phyloP scores from a whole-genome alignment of 1,139 yeast genomes.

The Insectozyma bohioensis region DNA sequence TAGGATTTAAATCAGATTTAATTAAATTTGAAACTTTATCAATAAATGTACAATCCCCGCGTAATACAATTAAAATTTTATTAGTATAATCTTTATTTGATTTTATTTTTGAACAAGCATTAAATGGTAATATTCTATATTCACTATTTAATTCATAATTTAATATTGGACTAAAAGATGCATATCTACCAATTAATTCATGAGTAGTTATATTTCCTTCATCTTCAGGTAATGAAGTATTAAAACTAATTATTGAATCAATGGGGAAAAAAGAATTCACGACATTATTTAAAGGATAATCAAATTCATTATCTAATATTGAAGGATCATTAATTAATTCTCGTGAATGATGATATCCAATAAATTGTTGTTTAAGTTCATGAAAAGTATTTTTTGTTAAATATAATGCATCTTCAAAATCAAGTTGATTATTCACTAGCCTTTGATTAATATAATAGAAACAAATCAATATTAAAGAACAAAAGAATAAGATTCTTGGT shows the following conservation, averaged over 20 bases:
- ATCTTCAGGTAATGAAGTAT: slow-evolving; percentile 19
- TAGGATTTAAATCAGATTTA: slow-evolving; percentile 30
- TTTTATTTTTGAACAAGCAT: slow-evolving; percentile 28
- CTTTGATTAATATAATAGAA: slow-evolving; percentile 8
- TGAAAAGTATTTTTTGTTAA: slow-evolving; percentile 27
- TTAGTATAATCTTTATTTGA: slow-evolving; percentile 15
- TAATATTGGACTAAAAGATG: slow-evolving; percentile 43
- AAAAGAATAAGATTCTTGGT: slow-evolving; percentile 16
- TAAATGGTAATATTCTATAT: slow-evolving; percentile 27
- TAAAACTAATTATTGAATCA: slow-evolving; percentile 35
- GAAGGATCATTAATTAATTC: slow-evolving; percentile 4
- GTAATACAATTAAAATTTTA: slow-evolving; percentile 32
- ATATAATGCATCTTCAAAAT: slow-evolving; percentile 27
- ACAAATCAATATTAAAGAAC: slow-evolving; percentile 10
- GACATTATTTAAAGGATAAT: slow-evolving; percentile 37
- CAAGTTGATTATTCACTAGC: slow-evolving; percentile 11
- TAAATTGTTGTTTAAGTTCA: slow-evolving; percentile 21
- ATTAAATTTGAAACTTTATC: slow-evolving; percentile 35
- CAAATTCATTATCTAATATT: slow-evolving; percentile 22
- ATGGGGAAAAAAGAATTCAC: slow-evolving; percentile 45
- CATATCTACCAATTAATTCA: slow-evolving; percentile 39
- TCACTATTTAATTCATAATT: slow-evolving; percentile 23
- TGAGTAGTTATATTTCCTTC: slow-evolving; percentile 18
- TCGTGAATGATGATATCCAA: slow-evolving; percentile 2
- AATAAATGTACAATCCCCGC: slow-evolving; percentile 48